These are phyloP conservation scores for Gloeopeniophorella convolvens DNA, from an alignment of 768 basidiomycete species.

Conservation along the genomic window DNA sequence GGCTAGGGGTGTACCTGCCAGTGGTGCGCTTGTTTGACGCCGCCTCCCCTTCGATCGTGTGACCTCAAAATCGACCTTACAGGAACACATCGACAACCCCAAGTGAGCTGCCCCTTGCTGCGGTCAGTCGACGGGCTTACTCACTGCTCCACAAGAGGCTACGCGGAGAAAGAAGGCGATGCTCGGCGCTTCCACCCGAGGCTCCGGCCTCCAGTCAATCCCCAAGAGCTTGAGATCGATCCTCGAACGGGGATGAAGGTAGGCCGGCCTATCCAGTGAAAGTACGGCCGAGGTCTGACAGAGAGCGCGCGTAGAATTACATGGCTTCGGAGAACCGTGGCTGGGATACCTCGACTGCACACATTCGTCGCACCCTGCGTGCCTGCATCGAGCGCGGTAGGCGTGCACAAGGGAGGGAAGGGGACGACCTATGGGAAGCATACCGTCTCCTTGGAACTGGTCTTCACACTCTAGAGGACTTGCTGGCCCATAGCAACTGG, in stretches of 20 bases:
- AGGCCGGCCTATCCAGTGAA: background rate
- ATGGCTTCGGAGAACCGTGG: conserved; percentile 63
- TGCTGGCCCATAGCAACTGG: conserved; percentile 76
- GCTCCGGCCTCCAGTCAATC: conserved; percentile 67
- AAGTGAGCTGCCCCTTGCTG: conserved; percentile 35
- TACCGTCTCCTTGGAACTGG: conserved; percentile 68
- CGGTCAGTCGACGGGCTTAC: too few species aligned
- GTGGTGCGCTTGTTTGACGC: conserved; percentile 35
- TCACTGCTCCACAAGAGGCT: conserved; percentile 39
- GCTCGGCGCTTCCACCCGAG: conserved; percentile 64
- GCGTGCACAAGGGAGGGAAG: conserved; percentile 46
- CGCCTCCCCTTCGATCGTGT: background rate
- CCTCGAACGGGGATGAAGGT: conserved; percentile 77
- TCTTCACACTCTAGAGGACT: conserved; percentile 65
- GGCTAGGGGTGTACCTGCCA: conserved; percentile 72
- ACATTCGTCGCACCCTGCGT: conserved; percentile 53
- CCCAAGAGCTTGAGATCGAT: conserved; percentile 71
- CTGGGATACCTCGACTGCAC: conserved; percentile 72
- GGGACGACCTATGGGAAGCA: conserved; percentile 53
- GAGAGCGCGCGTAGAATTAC: conserved; percentile 46
- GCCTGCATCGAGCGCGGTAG: conserved; percentile 66
- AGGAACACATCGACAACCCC: conserved; percentile 78
- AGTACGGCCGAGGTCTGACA: background rate
- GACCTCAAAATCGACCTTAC: conserved; percentile 1
- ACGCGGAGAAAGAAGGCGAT: conserved; percentile 63